Conservation (phyloP, 139 green algal species). For the Chlamydomonas incerta region DNA sequence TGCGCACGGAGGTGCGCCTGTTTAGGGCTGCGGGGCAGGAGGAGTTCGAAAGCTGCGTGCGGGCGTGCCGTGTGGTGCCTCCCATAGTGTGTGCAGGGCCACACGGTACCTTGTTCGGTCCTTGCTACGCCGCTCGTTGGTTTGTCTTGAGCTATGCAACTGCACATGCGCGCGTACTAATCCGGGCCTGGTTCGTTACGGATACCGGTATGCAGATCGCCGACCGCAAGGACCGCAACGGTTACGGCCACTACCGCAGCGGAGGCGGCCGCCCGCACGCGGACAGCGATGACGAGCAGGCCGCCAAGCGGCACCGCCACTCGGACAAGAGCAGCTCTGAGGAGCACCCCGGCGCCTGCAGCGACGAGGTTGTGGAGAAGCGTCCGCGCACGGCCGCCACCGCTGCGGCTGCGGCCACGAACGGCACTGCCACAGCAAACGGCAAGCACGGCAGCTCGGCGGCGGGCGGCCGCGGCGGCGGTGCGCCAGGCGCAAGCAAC, state of each 20-base stretch:
- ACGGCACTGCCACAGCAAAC: neutral
- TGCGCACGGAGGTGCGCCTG: conserved; percentile 58
- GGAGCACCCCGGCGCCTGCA: conserved; percentile 18
- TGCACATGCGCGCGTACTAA: too few species aligned
- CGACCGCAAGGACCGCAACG: conserved; percentile 59
- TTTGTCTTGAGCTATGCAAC: too few species aligned
- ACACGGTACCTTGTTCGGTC: too few species aligned
- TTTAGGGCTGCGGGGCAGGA: too few species aligned
- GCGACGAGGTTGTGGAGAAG: conserved; percentile 4
- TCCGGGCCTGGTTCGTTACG: too few species aligned
- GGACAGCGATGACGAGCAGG: conserved; percentile 39
- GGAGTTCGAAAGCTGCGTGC: too few species aligned
- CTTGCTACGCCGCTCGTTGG: too few species aligned
- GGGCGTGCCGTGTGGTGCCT: neutral
- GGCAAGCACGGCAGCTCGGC: too few species aligned
- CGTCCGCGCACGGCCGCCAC: neutral
- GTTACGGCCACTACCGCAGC: conserved; percentile 29
- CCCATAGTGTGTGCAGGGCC: too few species aligned
- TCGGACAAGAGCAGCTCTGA: conserved; percentile 25
- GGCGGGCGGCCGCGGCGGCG: too few species aligned
- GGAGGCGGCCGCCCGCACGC: neutral
- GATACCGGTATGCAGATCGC: too few species aligned
- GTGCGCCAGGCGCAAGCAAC: neutral
- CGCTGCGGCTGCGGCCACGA: neutral
- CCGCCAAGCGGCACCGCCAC: conserved; percentile 36